Conservation (phyloP, 208 protist genomes). For the Trypanosoma boissoni region DNA sequence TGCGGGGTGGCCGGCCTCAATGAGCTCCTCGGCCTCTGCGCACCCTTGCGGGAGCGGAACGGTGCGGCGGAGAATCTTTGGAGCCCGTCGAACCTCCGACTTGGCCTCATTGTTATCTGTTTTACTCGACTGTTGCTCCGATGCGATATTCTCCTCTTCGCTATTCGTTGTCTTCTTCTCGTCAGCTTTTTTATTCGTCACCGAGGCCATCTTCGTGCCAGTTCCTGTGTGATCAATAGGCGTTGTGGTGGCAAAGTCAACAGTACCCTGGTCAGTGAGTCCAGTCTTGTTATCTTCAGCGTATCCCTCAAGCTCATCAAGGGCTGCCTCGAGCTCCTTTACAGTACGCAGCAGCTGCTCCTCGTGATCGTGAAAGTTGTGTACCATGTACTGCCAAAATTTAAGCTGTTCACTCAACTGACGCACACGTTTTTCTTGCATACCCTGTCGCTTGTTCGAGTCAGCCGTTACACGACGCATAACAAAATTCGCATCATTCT, state of each 20-base stretch:
- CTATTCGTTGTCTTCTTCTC: too few relatives aligned
- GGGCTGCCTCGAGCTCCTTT: slow-evolving; percentile 51
- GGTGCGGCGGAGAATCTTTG: slow-evolving; percentile 69
- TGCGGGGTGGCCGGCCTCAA: slow-evolving; percentile 74
- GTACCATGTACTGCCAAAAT: slow-evolving; percentile 93
- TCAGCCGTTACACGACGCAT: slow-evolving; percentile 88
- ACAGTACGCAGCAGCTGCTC: slow-evolving; percentile 79
- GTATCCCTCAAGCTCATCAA: slow-evolving; percentile 83
- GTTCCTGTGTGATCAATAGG: slow-evolving; percentile 23
- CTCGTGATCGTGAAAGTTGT: slow-evolving; percentile 92
- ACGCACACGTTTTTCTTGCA: slow-evolving; percentile 83
- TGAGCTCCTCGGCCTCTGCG: slow-evolving; percentile 56
- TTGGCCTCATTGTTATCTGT: not conserved
- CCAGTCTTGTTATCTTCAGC: slow-evolving; percentile 39
- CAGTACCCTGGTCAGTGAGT: slow-evolving; percentile 68
- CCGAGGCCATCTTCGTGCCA: too few relatives aligned
- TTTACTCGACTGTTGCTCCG: not conserved
- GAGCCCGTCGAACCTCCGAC: slow-evolving; percentile 15
- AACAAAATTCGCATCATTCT: slow-evolving; percentile 82
- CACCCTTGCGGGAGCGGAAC: slow-evolving; percentile 63
- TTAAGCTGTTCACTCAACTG: slow-evolving; percentile 89
- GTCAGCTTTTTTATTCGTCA: too few relatives aligned
- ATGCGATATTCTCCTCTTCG: not conserved
- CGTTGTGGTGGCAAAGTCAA: slow-evolving; percentile 64
- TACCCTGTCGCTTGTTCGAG: slow-evolving; percentile 81